These are phyloP conservation scores for Castanea mollissima DNA, from an alignment of 306 rosid genomes.

Conservation along the genomic window DNA sequence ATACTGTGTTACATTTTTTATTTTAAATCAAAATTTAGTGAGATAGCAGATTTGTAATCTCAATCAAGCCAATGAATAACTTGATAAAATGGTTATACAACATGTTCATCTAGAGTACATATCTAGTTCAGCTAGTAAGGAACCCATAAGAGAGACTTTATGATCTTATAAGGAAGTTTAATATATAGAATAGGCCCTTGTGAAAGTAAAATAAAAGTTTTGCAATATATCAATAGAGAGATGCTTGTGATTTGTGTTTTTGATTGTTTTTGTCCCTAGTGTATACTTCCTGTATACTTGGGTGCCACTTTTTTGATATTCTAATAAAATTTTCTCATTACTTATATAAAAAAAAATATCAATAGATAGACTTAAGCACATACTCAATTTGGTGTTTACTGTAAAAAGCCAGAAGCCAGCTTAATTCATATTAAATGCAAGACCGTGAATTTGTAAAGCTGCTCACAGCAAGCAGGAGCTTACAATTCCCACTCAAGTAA, in stretches of 20 bases:
- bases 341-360: no score
- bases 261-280: no score
- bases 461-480: neutral
- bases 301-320: no score
- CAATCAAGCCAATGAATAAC: neutral
- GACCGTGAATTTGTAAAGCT: neutral
- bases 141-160: neutral
- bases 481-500: neutral
- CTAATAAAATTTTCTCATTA: no score
- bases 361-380: neutral
- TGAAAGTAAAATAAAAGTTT: neutral
- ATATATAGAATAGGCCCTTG: neutral
- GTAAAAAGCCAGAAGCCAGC: neutral
- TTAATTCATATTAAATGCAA: slow-evolving; percentile 15
- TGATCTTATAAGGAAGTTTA: neutral
- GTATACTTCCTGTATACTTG: no score
- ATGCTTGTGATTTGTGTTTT: no score
- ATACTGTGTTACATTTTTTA: neutral
- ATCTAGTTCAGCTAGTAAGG: neutral
- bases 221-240: neutral
- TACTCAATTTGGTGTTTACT: neutral
- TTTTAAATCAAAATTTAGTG: neutral
- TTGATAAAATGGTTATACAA: neutral
- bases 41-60: neutral
- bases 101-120: neutral